A percentile compares a stretch with the other conserved stretches of the same genome.
Conservation (phyloP, 305 asterid genomes). For the Solanum hybrid region DNA sequence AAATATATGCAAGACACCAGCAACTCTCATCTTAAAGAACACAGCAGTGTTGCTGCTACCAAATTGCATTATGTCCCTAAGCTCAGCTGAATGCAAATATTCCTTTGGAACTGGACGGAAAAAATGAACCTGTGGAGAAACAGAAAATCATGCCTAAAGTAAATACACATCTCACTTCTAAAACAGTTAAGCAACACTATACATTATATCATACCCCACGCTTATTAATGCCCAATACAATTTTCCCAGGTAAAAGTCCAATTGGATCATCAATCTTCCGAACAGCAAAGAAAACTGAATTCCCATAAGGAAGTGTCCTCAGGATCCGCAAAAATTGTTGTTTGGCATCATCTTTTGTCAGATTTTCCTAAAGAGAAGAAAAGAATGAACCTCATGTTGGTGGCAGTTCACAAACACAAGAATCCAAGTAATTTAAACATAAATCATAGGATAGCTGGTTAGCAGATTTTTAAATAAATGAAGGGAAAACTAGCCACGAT, state of each 20-base stretch:
- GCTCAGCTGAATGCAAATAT: slow-evolving; percentile 92
- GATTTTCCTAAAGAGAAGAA: slow-evolving; percentile 43
- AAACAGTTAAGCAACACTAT: background rate
- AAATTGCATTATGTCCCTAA: slow-evolving; percentile 97
- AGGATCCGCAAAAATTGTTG: slow-evolving; percentile 82
- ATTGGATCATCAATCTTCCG: slow-evolving; percentile 98
- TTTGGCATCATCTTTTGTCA: slow-evolving; percentile 96
- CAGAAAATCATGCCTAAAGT: slow-evolving; percentile 4
- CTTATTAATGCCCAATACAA: slow-evolving; percentile 84
- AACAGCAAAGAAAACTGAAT: slow-evolving; percentile 90
- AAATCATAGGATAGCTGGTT: background rate
- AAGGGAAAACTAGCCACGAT: background rate
- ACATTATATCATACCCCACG: slow-evolving; percentile 67
- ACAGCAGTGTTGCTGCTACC: slow-evolving; percentile 98
- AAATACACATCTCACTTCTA: background rate
- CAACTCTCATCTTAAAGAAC: slow-evolving; percentile 98
- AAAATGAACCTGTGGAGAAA: slow-evolving; percentile 70
- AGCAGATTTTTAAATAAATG: background rate
- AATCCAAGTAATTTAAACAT: background rate
- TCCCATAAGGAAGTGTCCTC: slow-evolving; percentile 92
- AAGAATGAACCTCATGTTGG: background rate
- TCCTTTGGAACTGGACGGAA: slow-evolving; percentile 99
- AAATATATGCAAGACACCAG: slow-evolving; percentile 92
- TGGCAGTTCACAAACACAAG: background rate
- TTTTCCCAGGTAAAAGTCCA: slow-evolving; percentile 93